These are phyloP conservation scores for Lactarius indigo DNA, from an alignment of 768 basidiomycete species.

Conservation along the genomic window DNA sequence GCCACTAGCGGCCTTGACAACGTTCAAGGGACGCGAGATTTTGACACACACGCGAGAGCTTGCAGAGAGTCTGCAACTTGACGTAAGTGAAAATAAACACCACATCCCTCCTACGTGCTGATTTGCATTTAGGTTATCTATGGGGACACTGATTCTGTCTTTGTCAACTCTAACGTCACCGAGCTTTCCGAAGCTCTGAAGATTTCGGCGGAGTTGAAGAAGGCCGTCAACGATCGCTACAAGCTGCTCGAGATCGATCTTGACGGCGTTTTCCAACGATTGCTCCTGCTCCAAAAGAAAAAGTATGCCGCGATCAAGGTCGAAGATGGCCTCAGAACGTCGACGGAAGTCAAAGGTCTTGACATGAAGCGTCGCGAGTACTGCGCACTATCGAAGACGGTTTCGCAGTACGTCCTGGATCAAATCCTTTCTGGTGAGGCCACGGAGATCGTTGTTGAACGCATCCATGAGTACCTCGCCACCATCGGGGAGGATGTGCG, in stretches of 20 bases:
- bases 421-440: constrained; percentile 89
- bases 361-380: constrained; percentile 99
- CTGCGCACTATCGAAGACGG: constrained; percentile 84
- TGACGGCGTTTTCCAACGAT: constrained; percentile 88
- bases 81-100: constrained; percentile 51
- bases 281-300: constrained; percentile 95
- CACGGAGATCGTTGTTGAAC: constrained; percentile 84
- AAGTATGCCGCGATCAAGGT: constrained; percentile 98
- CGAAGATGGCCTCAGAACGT: constrained; percentile 73
- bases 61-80: constrained; percentile 84
- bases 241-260: constrained; percentile 95
- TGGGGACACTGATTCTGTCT: constrained; percentile 98
- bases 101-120: not conserved
- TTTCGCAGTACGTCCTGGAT: constrained; percentile 91
- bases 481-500: constrained; percentile 76
- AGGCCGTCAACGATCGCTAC: constrained; percentile 93
- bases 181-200: constrained; percentile 86
- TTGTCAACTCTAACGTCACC: constrained; percentile 93
- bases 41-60: constrained; percentile 89
- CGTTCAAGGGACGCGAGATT: constrained; percentile 97
- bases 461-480: constrained; percentile 88
- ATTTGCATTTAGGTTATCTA: constrained; percentile 76
- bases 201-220: constrained; percentile 91
- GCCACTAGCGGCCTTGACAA: constrained; percentile 95
- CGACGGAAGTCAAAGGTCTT: constrained; percentile 90